Base-by-base conservation (phyloP, 225 moss, liverwort and hornwort species). In the Bryum argenteum region DNA sequence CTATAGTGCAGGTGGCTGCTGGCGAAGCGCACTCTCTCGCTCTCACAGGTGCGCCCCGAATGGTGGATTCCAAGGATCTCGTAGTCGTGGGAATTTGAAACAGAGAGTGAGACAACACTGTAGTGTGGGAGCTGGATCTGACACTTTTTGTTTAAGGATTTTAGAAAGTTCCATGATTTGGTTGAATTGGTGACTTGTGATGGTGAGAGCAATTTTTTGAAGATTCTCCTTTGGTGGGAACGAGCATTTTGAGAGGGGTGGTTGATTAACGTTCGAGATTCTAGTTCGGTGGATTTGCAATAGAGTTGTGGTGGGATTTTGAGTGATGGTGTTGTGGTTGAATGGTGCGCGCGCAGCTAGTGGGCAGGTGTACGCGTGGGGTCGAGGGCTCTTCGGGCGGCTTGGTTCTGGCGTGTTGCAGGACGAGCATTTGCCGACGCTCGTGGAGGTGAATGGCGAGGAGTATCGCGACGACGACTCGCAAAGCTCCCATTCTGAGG, bases 1-100 rank as follows among this genome's bases (percentile, higher is more conserved):
- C 80, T 15, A 78, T 82, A 26, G 82, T 85, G 75, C 88, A 88
- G 68, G 75, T 88, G 55, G 85, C 83, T 44, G 85, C 83, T 9
- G 88, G 88, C 47, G 88, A 88, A 52, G 88, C 88, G 8, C 88
- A 88, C 22, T 80, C 88, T 63, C 83, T 88, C 15, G 88, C 88
- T 39, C 88, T 88, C 41, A 85, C 85, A 73, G 88, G 88, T 83
- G 56, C 55, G 26, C 23, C 37, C 16, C 11, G 54, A 42, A 54
- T 43, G 58, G 37, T 47, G 43, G 12, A 41, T 6, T 54, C 28
- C 9, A 47, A 66, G 66, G 71, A 71, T 66, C 76, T 3, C 19
- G 20, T 60, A 28, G 20, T 8, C 22, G 44, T 14, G 26, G 22
- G 15, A 14, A 19, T 21, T 9, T 17, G 21, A 2, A 33, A n/a